These are phyloP conservation scores for Porodaedalea pini DNA, from an alignment of 1,284 basidiomycete genomes.

Conservation along the genomic window DNA sequence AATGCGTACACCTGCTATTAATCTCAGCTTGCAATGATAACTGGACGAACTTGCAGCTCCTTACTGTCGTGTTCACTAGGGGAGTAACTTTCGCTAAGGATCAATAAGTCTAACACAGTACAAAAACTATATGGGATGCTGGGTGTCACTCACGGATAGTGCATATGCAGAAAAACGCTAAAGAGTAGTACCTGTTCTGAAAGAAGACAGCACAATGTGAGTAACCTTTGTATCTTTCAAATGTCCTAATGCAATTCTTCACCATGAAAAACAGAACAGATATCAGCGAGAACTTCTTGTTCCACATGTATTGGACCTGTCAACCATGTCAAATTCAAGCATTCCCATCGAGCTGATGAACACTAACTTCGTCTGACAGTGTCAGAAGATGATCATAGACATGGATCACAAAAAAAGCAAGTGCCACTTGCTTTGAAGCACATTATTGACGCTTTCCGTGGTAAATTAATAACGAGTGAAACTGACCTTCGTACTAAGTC, in stretches of 20 bases:
- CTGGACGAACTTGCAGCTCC: neutral
- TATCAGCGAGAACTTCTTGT: neutral
- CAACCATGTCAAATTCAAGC: neutral
- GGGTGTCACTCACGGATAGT: neutral
- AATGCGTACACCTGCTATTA: neutral
- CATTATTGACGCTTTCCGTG: neutral
- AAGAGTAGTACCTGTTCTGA: conserved; percentile 2
- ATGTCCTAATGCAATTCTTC: neutral
- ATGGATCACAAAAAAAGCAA: neutral
- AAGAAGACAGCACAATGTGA: neutral
- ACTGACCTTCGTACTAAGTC: neutral
- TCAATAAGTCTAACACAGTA: neutral
- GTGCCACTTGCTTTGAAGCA: neutral
- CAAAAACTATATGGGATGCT: no score
- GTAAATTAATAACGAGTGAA: neutral
- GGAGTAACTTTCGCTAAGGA: neutral
- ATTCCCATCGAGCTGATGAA: neutral
- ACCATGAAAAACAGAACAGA: neutral
- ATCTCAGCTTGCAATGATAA: neutral
- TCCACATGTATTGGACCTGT: neutral
- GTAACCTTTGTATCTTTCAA: neutral
- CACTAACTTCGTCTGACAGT: conserved; percentile 4
- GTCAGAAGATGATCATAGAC: conserved; percentile 5
- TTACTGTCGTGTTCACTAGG: neutral
- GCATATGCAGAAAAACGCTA: neutral